Percentiles rank a stretch among this genome's conserved stretches.
Evolutionary conservation across 108 stramenopile genomes (phyloP).

Genomic region (Chaetoceros muelleri): DNA sequence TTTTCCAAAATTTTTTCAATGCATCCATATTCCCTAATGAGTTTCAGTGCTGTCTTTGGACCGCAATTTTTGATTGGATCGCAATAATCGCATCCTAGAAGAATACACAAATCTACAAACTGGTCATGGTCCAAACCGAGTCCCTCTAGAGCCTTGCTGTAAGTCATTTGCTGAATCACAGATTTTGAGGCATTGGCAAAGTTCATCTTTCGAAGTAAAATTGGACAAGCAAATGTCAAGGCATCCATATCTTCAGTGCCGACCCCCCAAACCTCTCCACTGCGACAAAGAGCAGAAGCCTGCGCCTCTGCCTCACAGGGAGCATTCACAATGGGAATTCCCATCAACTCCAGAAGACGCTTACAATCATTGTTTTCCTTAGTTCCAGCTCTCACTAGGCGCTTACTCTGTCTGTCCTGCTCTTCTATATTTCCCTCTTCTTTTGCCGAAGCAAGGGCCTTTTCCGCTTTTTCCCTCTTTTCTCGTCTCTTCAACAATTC

Average conservation of each 20-base stretch:
- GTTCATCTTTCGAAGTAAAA: conserved; percentile 86
- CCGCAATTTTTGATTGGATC: conserved; percentile 93
- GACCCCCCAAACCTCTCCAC: conserved; percentile 89
- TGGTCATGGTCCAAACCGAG: conserved; percentile 88
- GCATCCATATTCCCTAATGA: conserved; percentile 71
- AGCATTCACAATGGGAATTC: conserved; percentile 88
- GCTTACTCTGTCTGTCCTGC: conserved; percentile 76
- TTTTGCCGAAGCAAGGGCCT: conserved; percentile 68
- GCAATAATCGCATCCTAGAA: conserved; percentile 97
- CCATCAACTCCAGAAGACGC: conserved; percentile 86
- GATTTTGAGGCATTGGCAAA: conserved; percentile 66
- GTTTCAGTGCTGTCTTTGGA: conserved; percentile 93
- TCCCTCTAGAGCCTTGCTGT: conserved; percentile 83
- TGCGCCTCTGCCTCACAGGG: conserved; percentile 99
- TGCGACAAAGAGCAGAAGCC: conserved; percentile 83
- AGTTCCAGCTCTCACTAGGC: conserved; percentile 72
- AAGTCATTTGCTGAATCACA: conserved; percentile 78
- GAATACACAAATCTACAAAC: conserved; percentile 97
- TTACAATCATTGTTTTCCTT: conserved; percentile 89
- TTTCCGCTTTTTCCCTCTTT: conserved; percentile 90
- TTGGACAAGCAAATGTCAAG: conserved; percentile 89
- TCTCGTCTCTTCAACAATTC: conserved; percentile 86
- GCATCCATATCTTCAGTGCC: conserved; percentile 99
- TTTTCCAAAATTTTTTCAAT: conserved; percentile 83
- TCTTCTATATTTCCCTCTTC: conserved; percentile 83